Conservation (phyloP, 257 asterid species). For the Lycium ferocissimum region DNA sequence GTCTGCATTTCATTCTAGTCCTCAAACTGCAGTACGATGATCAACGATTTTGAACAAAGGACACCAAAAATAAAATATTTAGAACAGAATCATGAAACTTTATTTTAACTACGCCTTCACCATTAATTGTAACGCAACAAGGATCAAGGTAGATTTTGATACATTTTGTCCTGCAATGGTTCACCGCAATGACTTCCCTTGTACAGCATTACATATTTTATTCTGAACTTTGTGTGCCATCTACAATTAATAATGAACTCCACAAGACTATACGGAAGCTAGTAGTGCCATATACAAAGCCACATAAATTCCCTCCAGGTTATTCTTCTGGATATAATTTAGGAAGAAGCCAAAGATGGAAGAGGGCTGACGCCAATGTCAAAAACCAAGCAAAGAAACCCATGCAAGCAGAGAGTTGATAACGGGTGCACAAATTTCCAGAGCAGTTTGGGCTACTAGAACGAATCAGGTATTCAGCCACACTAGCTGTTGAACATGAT, state of each 20-base stretch:
- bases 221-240: neutral
- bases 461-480: constrained; percentile 62
- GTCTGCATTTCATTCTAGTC: neutral
- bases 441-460: constrained; percentile 60
- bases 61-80: neutral
- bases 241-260: constrained; percentile 30
- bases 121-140: constrained; percentile 1
- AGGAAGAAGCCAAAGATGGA: constrained; percentile 89
- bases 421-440: constrained; percentile 66
- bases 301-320: constrained; percentile 36
- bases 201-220: neutral
- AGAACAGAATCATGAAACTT: neutral
- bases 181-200: neutral
- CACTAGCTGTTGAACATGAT: constrained; percentile 82
- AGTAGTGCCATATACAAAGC: neutral
- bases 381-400: constrained; percentile 91
- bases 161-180: neutral
- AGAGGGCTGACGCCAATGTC: constrained; percentile 73
- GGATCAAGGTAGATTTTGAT: neutral
- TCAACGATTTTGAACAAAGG: neutral
- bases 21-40: neutral
- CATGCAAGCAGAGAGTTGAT: constrained; percentile 86
- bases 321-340: neutral
- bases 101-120: neutral
- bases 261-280: neutral